Evolutionary conservation across 495 filamentous ascomycete genomes (phyloP).

Genomic region (Aspergillus ellipticus): DNA sequence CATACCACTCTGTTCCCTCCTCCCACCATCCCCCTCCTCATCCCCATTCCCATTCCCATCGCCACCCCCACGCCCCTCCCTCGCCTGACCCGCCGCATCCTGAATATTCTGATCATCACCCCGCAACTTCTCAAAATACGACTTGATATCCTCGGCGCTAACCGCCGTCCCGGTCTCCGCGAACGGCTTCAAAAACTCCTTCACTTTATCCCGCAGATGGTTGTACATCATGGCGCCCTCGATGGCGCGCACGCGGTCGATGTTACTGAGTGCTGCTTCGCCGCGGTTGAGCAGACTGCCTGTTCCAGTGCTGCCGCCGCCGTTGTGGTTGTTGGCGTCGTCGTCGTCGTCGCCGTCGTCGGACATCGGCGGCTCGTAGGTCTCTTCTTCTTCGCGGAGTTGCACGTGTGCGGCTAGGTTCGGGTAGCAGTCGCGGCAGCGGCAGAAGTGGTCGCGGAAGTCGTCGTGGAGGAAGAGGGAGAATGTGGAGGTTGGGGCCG

Average conservation of each 20-base stretch:
- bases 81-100: slow-evolving; percentile 39
- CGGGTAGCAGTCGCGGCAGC: slow-evolving; percentile 73
- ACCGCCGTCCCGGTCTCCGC: slow-evolving; percentile 84
- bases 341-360: slow-evolving; percentile 43
- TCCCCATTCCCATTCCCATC: slow-evolving; percentile 19
- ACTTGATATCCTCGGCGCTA: slow-evolving; percentile 90
- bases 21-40: slow-evolving; percentile 1
- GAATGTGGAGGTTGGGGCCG: slow-evolving; percentile 50
- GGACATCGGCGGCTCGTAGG: slow-evolving; percentile 85
- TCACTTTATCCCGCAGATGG: slow-evolving; percentile 88
- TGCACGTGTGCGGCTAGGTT: slow-evolving; percentile 64
- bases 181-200: slow-evolving; percentile 86
- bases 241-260: slow-evolving; percentile 89
- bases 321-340: slow-evolving; percentile 29
- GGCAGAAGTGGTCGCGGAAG: slow-evolving; percentile 78
- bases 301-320: slow-evolving; percentile 54
- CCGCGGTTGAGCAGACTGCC: slow-evolving; percentile 83
- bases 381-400: slow-evolving; percentile 89
- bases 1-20: slow-evolving; percentile 41
- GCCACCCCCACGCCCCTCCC: slow-evolving; percentile 14
- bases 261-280: slow-evolving; percentile 80
- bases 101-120: slow-evolving; percentile 68
- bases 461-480: slow-evolving; percentile 74
- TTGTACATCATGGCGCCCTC: slow-evolving; percentile 98
- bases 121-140: slow-evolving; percentile 87